A percentile compares a stretch with the other conserved stretches of the same genome.
Evolutionary conservation across 2,329 filamentous ascomycete genomes (phyloP).

Genomic region (Chalaropsis ovoidea): DNA sequence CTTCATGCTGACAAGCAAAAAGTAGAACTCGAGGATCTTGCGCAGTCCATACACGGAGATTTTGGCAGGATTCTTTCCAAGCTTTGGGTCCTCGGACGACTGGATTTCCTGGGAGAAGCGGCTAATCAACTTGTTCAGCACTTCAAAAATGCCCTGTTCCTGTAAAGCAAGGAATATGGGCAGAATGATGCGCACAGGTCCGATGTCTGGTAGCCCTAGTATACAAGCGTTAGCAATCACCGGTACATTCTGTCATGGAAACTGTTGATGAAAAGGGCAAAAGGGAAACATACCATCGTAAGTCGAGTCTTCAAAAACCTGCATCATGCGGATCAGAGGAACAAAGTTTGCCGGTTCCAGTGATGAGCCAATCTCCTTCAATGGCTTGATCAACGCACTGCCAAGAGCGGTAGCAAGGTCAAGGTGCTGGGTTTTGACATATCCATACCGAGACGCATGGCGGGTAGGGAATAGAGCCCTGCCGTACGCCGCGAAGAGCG

Average conservation of each 20-base stretch:
- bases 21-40: constrained; percentile 74
- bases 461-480: constrained; percentile 69
- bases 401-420: constrained; percentile 57
- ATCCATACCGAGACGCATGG: constrained; percentile 47
- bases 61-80: constrained; percentile 39
- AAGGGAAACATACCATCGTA: constrained; percentile 51
- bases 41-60: constrained; percentile 55
- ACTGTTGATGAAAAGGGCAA: constrained; percentile 33
- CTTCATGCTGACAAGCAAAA: constrained; percentile 19
- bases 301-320: constrained; percentile 66
- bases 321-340: constrained; percentile 73
- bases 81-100: constrained; percentile 30
- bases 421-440: constrained; percentile 44
- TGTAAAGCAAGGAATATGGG: constrained; percentile 82
- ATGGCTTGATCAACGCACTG: constrained; percentile 52
- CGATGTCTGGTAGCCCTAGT: constrained; percentile 30
- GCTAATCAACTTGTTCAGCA: constrained; percentile 61
- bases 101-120: constrained; percentile 52
- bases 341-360: constrained; percentile 55
- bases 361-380: not conserved
- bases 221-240: constrained; percentile 10
- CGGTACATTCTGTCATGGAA: not conserved
- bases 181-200: constrained; percentile 50
- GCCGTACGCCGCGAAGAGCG: constrained; percentile 76
- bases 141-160: constrained; percentile 62